Base-by-base conservation (phyloP, 139 green algal genomes). In the Chlorella sorokiniana region DNA sequence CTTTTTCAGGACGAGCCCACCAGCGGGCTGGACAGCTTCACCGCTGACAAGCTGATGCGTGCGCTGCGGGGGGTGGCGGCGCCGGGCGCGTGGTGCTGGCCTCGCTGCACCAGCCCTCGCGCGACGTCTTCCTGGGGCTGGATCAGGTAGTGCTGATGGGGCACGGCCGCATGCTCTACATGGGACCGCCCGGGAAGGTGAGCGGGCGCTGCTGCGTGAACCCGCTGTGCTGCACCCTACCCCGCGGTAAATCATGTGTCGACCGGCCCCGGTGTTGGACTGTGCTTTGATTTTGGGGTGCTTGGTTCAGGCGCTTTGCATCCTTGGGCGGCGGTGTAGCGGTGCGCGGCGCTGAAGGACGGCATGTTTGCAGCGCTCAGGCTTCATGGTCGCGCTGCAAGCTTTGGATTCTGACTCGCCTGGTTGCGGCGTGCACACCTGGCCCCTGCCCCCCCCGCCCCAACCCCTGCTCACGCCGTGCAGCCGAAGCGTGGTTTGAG, bases 81-180 rank as follows among this genome's bases (percentile, higher is more conserved):
- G 3, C 48, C 11, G 90, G 90, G 18, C 89, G 91, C 25, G 88
- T 94, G 23, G 93, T 97, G 18, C 54, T 95, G 29, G 68, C 89
- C 9, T 93, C 89, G 1, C 76, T 97, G 33, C 93, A 97, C 88
- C 93, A 97, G 86, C 93, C 93, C 40, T 93, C 88, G 1, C 86
- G 84, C 10, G 86, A 83, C 51, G 88, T 96, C 45, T 94, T 94
- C 76, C 54, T 67, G 14, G 51, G 68, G 11, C 81, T 97, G 65
- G 92, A 95, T 85, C 82, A 79, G n/a, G 85, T 91, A 16, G 64
- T 94, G 70, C 88, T 96, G 33, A 88, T 96, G 83, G 87, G 89
- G 27, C 81, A 78, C 33, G 93, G 93, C 16, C 79, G 85, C 35
- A 69, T 92, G 62, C 86, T 94, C 29, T 96, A 88, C 78, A 82